Conservation (phyloP, 202 grass and related monocot genomes). For the Carex arenaria region DNA sequence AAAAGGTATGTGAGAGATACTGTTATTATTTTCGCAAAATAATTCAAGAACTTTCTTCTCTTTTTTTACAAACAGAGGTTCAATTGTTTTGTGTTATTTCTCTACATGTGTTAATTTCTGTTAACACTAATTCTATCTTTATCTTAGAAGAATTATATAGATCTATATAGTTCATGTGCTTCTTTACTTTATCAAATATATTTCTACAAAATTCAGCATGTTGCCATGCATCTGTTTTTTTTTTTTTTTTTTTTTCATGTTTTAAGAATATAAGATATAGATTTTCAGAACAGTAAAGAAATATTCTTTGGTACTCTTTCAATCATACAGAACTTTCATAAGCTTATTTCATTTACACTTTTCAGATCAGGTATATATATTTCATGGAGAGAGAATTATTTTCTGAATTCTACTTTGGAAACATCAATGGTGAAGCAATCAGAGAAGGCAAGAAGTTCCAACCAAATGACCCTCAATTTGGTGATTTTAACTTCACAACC, state of each 20-base stretch:
- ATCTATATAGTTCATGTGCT: background rate
- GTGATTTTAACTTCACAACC: background rate
- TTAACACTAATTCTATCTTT: background rate
- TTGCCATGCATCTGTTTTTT: background rate
- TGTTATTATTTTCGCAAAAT: too few species aligned
- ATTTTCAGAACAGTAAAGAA: background rate
- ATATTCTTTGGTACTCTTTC: background rate
- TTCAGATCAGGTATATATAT: background rate
- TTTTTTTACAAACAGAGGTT: background rate
- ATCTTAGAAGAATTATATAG: background rate
- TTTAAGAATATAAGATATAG: background rate
- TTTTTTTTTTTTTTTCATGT: background rate
- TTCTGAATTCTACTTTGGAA: slow-evolving; percentile 19
- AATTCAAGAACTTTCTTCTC: background rate
- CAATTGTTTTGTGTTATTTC: background rate
- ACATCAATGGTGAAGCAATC: slow-evolving; percentile 6
- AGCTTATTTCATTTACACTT: background rate
- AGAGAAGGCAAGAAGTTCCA: slow-evolving; percentile 4
- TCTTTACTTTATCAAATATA: background rate
- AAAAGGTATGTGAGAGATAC: background rate
- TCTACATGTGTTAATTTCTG: background rate
- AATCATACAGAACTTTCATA: background rate
- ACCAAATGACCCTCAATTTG: background rate
- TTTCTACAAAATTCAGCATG: background rate
- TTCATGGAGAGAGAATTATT: slow-evolving; percentile 23